A percentile compares a stretch with the other conserved stretches of the same genome.
Evolutionary conservation across 176 grass and related monocot genomes (phyloP).

Genomic region (Carex pumila): DNA sequence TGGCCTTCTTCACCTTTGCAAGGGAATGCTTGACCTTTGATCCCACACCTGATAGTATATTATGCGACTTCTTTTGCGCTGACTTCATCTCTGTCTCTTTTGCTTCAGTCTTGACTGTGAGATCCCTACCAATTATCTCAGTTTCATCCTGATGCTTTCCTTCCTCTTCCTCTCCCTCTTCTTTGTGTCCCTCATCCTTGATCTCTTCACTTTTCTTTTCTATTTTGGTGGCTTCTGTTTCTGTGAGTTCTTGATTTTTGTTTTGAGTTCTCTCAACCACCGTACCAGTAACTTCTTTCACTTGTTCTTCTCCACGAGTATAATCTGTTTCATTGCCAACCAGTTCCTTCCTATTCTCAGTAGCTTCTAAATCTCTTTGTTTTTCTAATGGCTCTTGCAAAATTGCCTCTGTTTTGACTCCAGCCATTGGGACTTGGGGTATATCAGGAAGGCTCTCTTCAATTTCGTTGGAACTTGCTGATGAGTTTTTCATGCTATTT

Average conservation of each 20-base stretch:
- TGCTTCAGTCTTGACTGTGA: conserved; percentile 28
- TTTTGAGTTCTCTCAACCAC: conserved; percentile 11
- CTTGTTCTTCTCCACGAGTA: neutral
- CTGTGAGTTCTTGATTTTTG: conserved; percentile 13
- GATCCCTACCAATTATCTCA: conserved; percentile 21
- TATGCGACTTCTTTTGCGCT: conserved; percentile 56
- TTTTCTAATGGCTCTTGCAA: neutral
- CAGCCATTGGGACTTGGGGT: neutral
- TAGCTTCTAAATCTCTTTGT: neutral
- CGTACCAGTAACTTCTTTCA: conserved; percentile 25
- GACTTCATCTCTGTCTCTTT: conserved; percentile 39
- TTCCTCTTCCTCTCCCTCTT: conserved; percentile 36
- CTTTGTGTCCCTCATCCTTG: conserved; percentile 21
- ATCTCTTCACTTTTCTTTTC: conserved; percentile 26
- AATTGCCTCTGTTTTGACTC: neutral
- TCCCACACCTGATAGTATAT: conserved; percentile 70
- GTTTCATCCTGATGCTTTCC: conserved; percentile 35
- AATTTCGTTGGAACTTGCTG: neutral
- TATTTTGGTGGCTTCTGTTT: conserved; percentile 18
- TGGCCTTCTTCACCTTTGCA: conserved; percentile 86
- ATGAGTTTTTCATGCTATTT: neutral
- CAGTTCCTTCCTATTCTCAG: neutral
- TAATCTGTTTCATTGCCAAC: neutral
- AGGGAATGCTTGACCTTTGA: conserved; percentile 86
- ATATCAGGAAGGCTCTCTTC: neutral